Percentiles rank a stretch among this genome's conserved stretches.
Conservation (phyloP, 2,329 filamentous ascomycete genomes). For the Colletotrichum ledebouriae region DNA sequence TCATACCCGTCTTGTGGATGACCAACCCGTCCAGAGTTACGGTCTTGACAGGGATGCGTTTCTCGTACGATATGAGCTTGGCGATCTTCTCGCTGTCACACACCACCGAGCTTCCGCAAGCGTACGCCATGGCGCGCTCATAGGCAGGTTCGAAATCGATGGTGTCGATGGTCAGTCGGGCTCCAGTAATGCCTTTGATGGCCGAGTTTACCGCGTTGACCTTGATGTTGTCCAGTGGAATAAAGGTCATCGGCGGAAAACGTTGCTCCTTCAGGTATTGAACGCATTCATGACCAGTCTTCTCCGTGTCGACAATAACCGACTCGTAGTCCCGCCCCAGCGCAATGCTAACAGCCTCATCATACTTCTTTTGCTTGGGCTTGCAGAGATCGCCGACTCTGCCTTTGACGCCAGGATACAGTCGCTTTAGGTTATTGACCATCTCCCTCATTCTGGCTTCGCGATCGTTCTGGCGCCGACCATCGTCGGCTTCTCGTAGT, state of each 20-base stretch:
- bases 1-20: constrained; percentile 95
- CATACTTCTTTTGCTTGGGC: constrained; percentile 97
- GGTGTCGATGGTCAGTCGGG: constrained; percentile 92
- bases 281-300: constrained; percentile 93
- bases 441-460: constrained; percentile 86
- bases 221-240: constrained; percentile 97
- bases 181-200: constrained; percentile 88
- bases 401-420: constrained; percentile 92
- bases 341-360: constrained; percentile 92
- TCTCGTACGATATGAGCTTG: constrained; percentile 89
- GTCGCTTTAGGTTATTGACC: constrained; percentile 86
- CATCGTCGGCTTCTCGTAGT: constrained; percentile 87
- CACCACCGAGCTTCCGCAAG: constrained; percentile 94
- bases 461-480: constrained; percentile 85
- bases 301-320: constrained; percentile 94
- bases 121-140: constrained; percentile 93
- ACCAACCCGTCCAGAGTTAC: constrained; percentile 96
- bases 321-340: constrained; percentile 94
- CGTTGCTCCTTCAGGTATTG: constrained; percentile 93
- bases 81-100: constrained; percentile 90
- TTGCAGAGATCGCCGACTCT: constrained; percentile 92
- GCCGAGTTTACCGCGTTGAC: constrained; percentile 91
- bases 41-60: constrained; percentile 89
- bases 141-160: constrained; percentile 92
- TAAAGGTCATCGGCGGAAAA: constrained; percentile 90